Evolutionary conservation across 495 filamentous ascomycete genomes (phyloP).

Genomic region (Penicillium pancosmium): DNA sequence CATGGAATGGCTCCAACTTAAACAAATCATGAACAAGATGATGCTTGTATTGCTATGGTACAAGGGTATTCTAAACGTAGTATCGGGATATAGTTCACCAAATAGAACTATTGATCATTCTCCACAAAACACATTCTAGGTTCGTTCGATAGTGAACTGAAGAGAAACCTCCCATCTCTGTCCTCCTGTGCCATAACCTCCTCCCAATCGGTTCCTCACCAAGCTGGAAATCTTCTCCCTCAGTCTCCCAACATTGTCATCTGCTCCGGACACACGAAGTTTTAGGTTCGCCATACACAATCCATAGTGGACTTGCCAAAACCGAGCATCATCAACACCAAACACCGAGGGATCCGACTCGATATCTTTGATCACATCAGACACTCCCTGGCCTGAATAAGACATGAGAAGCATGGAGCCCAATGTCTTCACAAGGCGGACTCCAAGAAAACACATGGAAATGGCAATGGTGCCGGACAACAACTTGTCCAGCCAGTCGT

Average conservation of each 20-base stretch:
- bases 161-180: conserved; percentile 84
- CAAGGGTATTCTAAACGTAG: conserved; percentile 12
- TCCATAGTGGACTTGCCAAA: conserved; percentile 99
- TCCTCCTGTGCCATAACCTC: conserved; percentile 81
- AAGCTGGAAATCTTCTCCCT: conserved; percentile 74
- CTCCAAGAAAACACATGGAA: conserved; percentile 84
- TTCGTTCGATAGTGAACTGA: conserved; percentile 47
- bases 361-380: conserved; percentile 80
- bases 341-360: conserved; percentile 75
- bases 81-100: conserved; percentile 3
- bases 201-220: conserved; percentile 83
- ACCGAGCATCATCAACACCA: conserved; percentile 82
- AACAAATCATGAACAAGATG: background rate
- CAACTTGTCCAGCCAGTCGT: conserved; percentile 77
- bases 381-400: conserved; percentile 68
- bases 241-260: conserved; percentile 66
- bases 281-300: conserved; percentile 94
- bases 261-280: conserved; percentile 66
- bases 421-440: conserved; percentile 77
- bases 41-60: conserved; percentile 12
- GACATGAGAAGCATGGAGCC: conserved; percentile 95
- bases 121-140: conserved; percentile 17
- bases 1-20: background rate
- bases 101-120: background rate
- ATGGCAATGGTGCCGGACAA: conserved; percentile 78